These are phyloP conservation scores for Fusarium mundagurra DNA, from an alignment of 2,329 filamentous ascomycete species.

Conservation along the genomic window DNA sequence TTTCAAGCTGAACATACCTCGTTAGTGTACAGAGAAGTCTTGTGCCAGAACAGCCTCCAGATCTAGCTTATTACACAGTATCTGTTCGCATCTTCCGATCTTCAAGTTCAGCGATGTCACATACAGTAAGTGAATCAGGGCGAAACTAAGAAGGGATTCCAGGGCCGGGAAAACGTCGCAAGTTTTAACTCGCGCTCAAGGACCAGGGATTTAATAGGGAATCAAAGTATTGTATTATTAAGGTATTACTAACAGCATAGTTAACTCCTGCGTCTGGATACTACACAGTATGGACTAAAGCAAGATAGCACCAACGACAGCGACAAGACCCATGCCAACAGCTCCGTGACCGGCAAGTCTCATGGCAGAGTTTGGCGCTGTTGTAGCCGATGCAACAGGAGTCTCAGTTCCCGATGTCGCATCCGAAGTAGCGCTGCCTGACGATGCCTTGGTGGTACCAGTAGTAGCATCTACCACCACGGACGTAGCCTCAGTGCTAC, in stretches of 20 bases:
- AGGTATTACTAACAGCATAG: not conserved
- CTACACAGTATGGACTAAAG: not conserved
- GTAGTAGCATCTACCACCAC: not conserved
- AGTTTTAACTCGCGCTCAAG: no score
- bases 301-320: not conserved
- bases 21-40: not conserved
- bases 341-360: not conserved
- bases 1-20: not conserved
- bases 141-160: no score
- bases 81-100: not conserved
- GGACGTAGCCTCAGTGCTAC: not conserved
- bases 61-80: not conserved
- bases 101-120: not conserved
- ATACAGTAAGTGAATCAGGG: not conserved
- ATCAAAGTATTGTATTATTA: not conserved
- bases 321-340: not conserved
- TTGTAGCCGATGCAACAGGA: not conserved
- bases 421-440: not conserved
- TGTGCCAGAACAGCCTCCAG: not conserved
- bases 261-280: not conserved
- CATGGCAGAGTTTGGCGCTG: not conserved
- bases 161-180: accelerated
- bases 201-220: not conserved
- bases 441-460: not conserved
- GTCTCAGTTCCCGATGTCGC: not conserved